Evolutionary conservation across 1,139 yeast species (phyloP), one percentile per base, ranked within the genome.

Genomic region (Suhomyces bribrorum): DNA sequence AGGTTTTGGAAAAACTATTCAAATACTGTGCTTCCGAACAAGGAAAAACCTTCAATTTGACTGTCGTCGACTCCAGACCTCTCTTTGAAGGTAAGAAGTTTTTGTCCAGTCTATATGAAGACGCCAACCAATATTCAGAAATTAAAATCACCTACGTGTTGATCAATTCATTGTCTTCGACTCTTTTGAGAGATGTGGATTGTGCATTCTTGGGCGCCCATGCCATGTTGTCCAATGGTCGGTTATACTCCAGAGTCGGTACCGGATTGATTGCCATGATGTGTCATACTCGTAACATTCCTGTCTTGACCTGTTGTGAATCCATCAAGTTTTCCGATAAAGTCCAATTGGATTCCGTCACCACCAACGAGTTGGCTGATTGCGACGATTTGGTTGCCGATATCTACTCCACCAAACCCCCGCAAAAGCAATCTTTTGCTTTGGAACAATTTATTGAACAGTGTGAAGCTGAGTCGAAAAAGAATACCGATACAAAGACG

Each of bases 201-300:
- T 85, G 86, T 48, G 96, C 92, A 5, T 85, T 94, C 60, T 69
- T 94, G 29, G 98, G 98, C 8, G 98, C 98, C 0, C 97, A 92
- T 59, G 95, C 97, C 26, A 90, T 94, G 87, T 73, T 92, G 43
- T 88, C 97, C 11, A 94, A 94, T 57, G 98, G 98, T 1, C 80
- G 90, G 59, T 73, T 94, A 43, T 89, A 87, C 58, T 86, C 97
- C 2, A 77, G 99, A 46, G 97, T 89, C 13, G 99, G 99, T 13
- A 85, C 97, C 12, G 97, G 97, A 2, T 72, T 90, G 64, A 79
- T 94, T 34, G 95, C 97, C 7, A 86, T 90, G 86, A 80, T 87
- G 68, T 89, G 96, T 28, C 83, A 86, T 51, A 79, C 86, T 40
- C 79, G 92, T 56, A 86, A 89, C 53, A 86, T 92, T 38, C 97